phyloP scores from a whole-genome alignment of 305 asterid genomes.

The Solanum hybrid region DNA sequence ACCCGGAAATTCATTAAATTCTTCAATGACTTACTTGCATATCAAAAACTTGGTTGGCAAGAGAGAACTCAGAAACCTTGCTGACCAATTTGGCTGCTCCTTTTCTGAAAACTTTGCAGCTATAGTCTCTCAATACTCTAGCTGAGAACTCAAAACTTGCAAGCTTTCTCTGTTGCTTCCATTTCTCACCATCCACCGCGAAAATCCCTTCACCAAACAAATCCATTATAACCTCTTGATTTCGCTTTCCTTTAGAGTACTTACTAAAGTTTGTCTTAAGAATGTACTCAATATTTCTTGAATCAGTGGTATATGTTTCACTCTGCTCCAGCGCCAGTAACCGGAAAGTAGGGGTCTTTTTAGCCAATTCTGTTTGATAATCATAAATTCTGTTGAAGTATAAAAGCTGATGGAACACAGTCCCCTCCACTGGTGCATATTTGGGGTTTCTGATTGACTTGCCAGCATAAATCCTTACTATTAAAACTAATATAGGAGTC shows the following conservation, averaged over 20 bases:
- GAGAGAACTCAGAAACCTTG: conserved; percentile 21
- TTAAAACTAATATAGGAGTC: conserved; percentile 21
- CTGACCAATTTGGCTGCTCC: conserved; percentile 39
- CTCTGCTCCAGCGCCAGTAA: conserved; percentile 45
- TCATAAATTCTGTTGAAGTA: conserved; percentile 47
- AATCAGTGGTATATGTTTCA: conserved; percentile 50
- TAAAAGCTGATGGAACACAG: conserved; percentile 49
- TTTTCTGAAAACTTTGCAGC: conserved; percentile 48
- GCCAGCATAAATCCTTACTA: conserved; percentile 27
- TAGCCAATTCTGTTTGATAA: conserved; percentile 32
- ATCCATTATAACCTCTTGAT: conserved; percentile 34
- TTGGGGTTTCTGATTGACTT: conserved; percentile 34
- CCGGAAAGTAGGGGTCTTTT: conserved; percentile 30
- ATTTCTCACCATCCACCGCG: conserved; percentile 60
- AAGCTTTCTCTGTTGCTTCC: conserved; percentile 66
- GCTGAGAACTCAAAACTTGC: conserved; percentile 70
- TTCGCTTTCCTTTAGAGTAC: conserved; percentile 42
- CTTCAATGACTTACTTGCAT: conserved; percentile 32
- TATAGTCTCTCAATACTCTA: conserved; percentile 53
- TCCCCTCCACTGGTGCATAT: conserved; percentile 57
- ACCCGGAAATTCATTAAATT: not conserved
- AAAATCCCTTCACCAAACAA: conserved; percentile 67
- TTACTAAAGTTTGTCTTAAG: conserved; percentile 45
- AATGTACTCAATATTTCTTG: conserved; percentile 44
- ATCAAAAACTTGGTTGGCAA: conserved; percentile 33